Conservation (phyloP, 805 yeast species). For the Metschnikowia continentalis region DNA sequence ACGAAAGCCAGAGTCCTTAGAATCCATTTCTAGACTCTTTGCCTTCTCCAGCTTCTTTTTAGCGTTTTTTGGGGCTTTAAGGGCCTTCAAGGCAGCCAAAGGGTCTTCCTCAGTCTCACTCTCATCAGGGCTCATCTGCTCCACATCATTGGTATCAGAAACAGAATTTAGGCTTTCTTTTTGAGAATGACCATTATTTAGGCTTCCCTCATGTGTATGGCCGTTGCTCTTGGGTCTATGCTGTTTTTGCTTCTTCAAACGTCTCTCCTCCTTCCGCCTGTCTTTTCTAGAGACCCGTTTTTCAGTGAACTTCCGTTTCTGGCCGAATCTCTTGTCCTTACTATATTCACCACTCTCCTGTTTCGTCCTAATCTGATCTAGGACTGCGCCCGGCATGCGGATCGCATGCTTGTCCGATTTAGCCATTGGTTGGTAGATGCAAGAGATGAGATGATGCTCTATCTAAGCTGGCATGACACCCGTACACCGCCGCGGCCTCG, state of each 20-base stretch:
- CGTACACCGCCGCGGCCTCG: constrained; percentile 1
- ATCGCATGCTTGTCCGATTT: constrained; percentile 39
- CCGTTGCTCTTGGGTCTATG: background rate
- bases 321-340: constrained; percentile 27
- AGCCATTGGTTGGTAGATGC: constrained; percentile 8
- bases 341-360: constrained; percentile 44
- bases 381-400: constrained; percentile 49
- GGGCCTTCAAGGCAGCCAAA: constrained; percentile 16
- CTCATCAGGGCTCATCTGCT: background rate
- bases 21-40: background rate
- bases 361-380: constrained; percentile 46
- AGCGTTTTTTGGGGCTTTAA: constrained; percentile 13
- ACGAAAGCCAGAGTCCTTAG: constrained; percentile 3
- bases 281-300: constrained; percentile 29
- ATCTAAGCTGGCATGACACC: background rate
- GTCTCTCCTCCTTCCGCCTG: constrained; percentile 32
- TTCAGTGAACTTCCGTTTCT: constrained; percentile 23
- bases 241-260: constrained; percentile 28
- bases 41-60: constrained; percentile 1
- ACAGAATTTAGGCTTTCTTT: background rate
- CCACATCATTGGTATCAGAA: no score
- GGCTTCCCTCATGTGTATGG: background rate
- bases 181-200: background rate
- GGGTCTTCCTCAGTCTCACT: constrained; percentile 20
- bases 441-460: constrained; percentile 6